Evolutionary conservation across 164 flowering plant species (phyloP), one percentile per base, ranked within the genome.

Genomic region (Vitis amurensis): DNA sequence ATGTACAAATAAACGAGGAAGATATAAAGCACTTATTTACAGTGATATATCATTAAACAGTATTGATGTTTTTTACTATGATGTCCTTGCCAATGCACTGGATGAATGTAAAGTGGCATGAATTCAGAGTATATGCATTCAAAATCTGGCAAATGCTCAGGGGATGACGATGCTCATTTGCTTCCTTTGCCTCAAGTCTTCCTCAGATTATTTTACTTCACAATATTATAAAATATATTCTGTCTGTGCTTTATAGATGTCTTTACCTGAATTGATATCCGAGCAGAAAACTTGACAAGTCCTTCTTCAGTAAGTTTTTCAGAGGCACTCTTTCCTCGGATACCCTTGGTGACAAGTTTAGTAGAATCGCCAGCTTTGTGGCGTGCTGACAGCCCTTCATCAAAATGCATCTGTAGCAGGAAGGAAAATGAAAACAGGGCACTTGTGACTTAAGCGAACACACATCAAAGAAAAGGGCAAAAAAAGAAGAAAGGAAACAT

Each of bases 221-320:
- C 44, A 23, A 23, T 6, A 37, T 37, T 37, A 37, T 12, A 13
- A 14, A 11, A 53, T 19, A 57, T 16, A 16, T 57, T 57, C 30
- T 56, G 29, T 4, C 44, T 44, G 12, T 49, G 55, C 52, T 27
- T 52, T 27, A 9, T 27, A 51, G n/a, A 64, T 30, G 29, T 17
- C 19, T 8, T 50, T 79, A 95, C 99, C 92, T 96, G 99, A 57
- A 93, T 86, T 52, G 92, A 80, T 19, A 91, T 90, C 61, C 99
- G 85, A 62, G 97, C 89, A 75, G 97, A 90, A 57, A 93, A 87
- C 73, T 90, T 96, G 55, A 93, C 86, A 71, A 96, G 90, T 27
- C 89, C 99, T 78, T 93, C 98, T 78, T 93, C 98, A 67, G 89
- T 81, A n/a, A 95, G 97, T 80, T 95, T 95, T 73, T 88, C 96